These are phyloP conservation scores for Aspergillus funiculosus DNA, from an alignment of 495 filamentous ascomycete genomes.

Conservation along the genomic window DNA sequence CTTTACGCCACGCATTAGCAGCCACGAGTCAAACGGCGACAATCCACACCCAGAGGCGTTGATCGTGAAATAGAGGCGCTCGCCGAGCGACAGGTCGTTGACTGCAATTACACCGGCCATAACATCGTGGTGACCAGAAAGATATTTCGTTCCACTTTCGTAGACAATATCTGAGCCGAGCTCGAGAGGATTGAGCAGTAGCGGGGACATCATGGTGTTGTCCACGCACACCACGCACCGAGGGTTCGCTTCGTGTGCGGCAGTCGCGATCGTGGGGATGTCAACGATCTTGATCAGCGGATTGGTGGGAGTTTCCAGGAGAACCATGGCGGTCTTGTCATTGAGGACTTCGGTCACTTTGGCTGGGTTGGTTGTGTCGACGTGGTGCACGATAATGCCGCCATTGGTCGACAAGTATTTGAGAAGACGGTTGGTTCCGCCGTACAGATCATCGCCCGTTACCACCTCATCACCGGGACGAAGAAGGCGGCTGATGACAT, in stretches of 20 bases:
- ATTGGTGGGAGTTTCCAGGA: slow-evolving; percentile 95
- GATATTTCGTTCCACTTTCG: slow-evolving; percentile 95
- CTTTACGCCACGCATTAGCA: slow-evolving; percentile 90
- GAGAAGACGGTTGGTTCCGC: slow-evolving; percentile 88
- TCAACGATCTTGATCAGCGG: slow-evolving; percentile 97
- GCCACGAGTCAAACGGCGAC: slow-evolving; percentile 90
- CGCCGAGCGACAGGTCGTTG: slow-evolving; percentile 72
- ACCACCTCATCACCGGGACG: slow-evolving; percentile 95
- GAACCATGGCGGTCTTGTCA: slow-evolving; percentile 86
- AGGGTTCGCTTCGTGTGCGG: slow-evolving; percentile 73
- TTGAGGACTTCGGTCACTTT: slow-evolving; percentile 61
- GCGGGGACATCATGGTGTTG: slow-evolving; percentile 97
- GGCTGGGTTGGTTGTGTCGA: slow-evolving; percentile 78
- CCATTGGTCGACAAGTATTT: slow-evolving; percentile 83
- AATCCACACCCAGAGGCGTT: slow-evolving; percentile 92
- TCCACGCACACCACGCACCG: slow-evolving; percentile 84
- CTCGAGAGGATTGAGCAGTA: slow-evolving; percentile 86
- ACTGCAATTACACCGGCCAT: slow-evolving; percentile 96
- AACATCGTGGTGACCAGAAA: slow-evolving; percentile 96
- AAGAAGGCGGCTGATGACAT: slow-evolving; percentile 92
- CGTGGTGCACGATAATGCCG: slow-evolving; percentile 90
- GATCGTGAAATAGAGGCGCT: slow-evolving; percentile 92
- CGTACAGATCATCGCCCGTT: slow-evolving; percentile 94
- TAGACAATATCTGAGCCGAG: slow-evolving; percentile 94
- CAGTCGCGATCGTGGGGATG: slow-evolving; percentile 67